These are phyloP conservation scores for Boletus rubroflammeus DNA, from an alignment of 768 basidiomycete species.

Conservation along the genomic window DNA sequence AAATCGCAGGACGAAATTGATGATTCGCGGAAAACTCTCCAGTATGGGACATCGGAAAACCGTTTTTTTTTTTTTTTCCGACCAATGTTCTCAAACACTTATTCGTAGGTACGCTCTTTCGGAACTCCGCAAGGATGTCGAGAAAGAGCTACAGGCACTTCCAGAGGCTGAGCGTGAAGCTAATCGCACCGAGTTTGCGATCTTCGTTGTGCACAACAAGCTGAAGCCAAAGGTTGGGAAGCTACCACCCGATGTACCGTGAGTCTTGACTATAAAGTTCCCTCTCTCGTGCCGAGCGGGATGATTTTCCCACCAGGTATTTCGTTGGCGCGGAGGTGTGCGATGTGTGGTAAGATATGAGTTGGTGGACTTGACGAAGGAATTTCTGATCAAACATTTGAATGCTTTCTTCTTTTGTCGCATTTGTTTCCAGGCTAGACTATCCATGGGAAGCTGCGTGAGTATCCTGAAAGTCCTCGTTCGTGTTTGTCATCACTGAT, in stretches of 20 bases:
- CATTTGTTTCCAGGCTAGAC: slow-evolving; percentile 54
- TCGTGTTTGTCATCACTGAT: slow-evolving; percentile 1
- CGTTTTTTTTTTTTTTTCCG: not conserved
- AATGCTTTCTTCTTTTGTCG: not conserved
- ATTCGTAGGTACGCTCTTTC: slow-evolving; percentile 74
- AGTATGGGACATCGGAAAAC: slow-evolving; percentile 45
- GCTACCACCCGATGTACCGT: slow-evolving; percentile 67
- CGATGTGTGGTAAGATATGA: slow-evolving; percentile 62
- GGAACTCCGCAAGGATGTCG: slow-evolving; percentile 89
- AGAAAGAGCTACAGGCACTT: slow-evolving; percentile 56
- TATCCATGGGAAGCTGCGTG: slow-evolving; percentile 83
- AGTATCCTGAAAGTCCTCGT: slow-evolving; percentile 25
- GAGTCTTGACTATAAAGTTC: slow-evolving; percentile 23
- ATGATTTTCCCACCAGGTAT: slow-evolving; percentile 46
- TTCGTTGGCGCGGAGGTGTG: slow-evolving; percentile 75
- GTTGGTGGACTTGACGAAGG: not conserved
- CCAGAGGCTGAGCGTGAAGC: slow-evolving; percentile 75
- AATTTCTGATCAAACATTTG: slow-evolving; percentile 11
- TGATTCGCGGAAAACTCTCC: slow-evolving; percentile 84
- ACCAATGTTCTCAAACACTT: not conserved
- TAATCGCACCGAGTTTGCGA: slow-evolving; percentile 75
- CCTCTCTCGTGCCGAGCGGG: slow-evolving; percentile 2
- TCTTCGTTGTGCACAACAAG: slow-evolving; percentile 97
- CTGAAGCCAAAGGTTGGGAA: slow-evolving; percentile 78
- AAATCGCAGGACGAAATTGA: slow-evolving; percentile 75